phyloP scores from a whole-genome alignment of 2,329 filamentous ascomycete genomes.

The Neonectria coccinea region DNA sequence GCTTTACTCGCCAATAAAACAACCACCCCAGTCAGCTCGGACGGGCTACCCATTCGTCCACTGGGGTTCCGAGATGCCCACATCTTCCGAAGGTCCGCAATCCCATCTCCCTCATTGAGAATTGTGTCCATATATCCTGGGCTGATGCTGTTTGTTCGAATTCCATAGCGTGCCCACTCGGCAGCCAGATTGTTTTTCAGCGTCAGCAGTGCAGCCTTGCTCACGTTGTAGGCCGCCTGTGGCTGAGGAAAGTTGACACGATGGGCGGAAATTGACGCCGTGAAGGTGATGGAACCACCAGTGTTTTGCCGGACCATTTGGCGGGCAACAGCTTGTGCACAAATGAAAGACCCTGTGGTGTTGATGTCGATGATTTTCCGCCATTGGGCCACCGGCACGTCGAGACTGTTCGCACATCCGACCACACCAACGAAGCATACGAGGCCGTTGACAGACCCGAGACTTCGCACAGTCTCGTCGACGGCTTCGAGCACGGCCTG shows the following conservation, averaged over 20 bases:
- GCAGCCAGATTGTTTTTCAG: slow-evolving; percentile 63
- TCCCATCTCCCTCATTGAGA: slow-evolving; percentile 73
- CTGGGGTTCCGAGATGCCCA: slow-evolving; percentile 71
- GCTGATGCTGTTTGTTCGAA: slow-evolving; percentile 75
- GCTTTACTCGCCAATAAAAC: slow-evolving; percentile 69
- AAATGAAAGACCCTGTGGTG: slow-evolving; percentile 76
- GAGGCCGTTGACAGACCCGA: slow-evolving; percentile 29
- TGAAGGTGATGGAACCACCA: slow-evolving; percentile 73
- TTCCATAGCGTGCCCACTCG: slow-evolving; percentile 78
- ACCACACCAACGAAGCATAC: slow-evolving; percentile 64
- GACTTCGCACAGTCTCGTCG: slow-evolving; percentile 4
- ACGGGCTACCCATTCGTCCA: slow-evolving; percentile 72
- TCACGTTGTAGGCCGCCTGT: slow-evolving; percentile 78
- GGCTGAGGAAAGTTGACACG: slow-evolving; percentile 79
- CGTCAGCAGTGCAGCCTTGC: slow-evolving; percentile 74
- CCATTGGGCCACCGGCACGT: slow-evolving; percentile 70
- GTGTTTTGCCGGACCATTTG: slow-evolving; percentile 64
- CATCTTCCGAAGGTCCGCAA: slow-evolving; percentile 62
- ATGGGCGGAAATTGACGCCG: slow-evolving; percentile 76
- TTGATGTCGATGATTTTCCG: slow-evolving; percentile 77
- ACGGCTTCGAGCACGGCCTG: slow-evolving; percentile 25
- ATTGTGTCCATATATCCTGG: slow-evolving; percentile 84
- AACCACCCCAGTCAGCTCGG: slow-evolving; percentile 71
- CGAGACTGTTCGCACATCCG: slow-evolving; percentile 69
- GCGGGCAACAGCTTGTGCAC: slow-evolving; percentile 71